Base-by-base conservation (phyloP, 768 basidiomycete species). In the Boletales sp. region DNA sequence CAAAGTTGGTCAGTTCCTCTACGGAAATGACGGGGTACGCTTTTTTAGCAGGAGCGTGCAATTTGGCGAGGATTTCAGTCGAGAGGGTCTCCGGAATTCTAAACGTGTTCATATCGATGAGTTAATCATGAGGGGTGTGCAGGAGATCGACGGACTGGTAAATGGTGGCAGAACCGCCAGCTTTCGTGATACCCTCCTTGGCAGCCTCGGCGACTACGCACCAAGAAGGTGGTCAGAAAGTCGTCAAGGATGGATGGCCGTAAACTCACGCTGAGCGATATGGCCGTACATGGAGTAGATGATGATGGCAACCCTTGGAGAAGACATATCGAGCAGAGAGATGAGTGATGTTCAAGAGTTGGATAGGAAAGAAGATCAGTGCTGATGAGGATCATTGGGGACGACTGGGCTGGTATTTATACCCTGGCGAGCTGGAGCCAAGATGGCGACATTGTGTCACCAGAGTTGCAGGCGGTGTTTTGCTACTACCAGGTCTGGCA, bases 11-110 rank as follows among this genome's bases (percentile, higher is more conserved):
- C 40, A 69, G 38, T 12, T 63, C 19, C 0, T 32, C 46, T 13
- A 48, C 33, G 3, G 47, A 14, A 5, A 67, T 46, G 46, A 58
- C 3, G 9, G 62, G 62, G 69, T 90, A 90, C 53, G 74, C 66
- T 40, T 80, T 80, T 63, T 87, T 90, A 5, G 83, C 62, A 5
- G 85, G 80, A 2, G 86, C 88, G 54, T 83, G 68, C 81, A 95
- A 78, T 64, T 79, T 78, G 41, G 63, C 58, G 44, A 93, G 75
- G 44, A 92, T 60, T 10, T 90, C 87, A 8, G 72, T 61, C 4
- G 86, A 58, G 48, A 95, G 84, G 3, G 90, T 94, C 71, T 94
- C 92, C 43, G 81, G 65, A 50, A 94, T 79, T 66, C 87, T 90
- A 41, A n/a, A 17, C 32, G 31, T 31, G 18, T 4, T 53, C 9